Evolutionary conservation across 2,329 filamentous ascomycete genomes (phyloP), one percentile per base, ranked within the genome.

Genomic region (Cercospora janseana): DNA sequence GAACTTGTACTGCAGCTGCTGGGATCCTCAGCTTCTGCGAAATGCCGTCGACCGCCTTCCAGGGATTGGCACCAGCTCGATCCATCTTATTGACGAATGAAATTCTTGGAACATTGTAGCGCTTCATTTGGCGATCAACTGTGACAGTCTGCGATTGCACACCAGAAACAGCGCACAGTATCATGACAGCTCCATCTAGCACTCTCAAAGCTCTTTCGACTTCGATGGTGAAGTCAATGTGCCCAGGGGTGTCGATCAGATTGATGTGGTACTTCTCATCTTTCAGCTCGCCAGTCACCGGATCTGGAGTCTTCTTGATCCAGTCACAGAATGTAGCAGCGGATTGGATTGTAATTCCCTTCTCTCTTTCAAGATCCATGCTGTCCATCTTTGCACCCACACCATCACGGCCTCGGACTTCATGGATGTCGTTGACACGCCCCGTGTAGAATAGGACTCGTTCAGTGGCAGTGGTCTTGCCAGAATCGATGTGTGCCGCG

Each of bases 41-140:
- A 78, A 98, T 97, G 74, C 96, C 91, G 31, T 98, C 92, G 50
- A 98, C 84, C 6, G 90, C 91, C 74, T 95, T 96, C 83, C 91
- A 98, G 6, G 93, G 93, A 69, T 98, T 97, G 58, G 93, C 88
- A 53, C 93, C 93, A 87, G 96, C 96, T 59, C 93, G 86, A 68
- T 98, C 93, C 92, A 98, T 97, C 79, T 98, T 98, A 78, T 98
- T 98, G 69, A 98, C 83, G 66, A 98, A 98, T 47, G 88, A 95
- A 69, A 98, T 85, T 63, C 93, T 82, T 54, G 93, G 93, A 56
- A 98, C 85, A 67, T 97, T 92, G 78, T 98, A 98, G 61, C 93
- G 85, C 76, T 90, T 88, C 93, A 98, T 98, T 76, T 98, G 93
- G 62, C 93, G 82, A 71, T 98, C 91, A 58, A 98, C 93, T 1